A percentile compares a stretch with the other conserved stretches of the same genome.
Evolutionary conservation across 2,329 filamentous ascomycete species (phyloP).

Genomic region (Ciborinia camelliae): DNA sequence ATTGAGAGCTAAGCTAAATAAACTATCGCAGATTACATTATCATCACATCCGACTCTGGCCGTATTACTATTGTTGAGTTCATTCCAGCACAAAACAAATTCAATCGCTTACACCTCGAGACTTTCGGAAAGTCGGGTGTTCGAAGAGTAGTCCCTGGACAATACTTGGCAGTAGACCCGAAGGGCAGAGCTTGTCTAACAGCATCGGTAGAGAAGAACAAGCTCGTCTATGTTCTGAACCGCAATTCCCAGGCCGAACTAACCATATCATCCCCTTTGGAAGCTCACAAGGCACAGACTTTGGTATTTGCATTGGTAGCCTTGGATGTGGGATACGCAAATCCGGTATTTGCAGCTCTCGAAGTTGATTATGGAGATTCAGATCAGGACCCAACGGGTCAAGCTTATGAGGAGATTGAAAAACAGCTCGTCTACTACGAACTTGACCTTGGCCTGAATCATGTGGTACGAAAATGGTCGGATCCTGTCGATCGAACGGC

Average conservation of each 20-base stretch:
- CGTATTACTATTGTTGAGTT: slow-evolving; percentile 95
- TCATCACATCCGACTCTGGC: slow-evolving; percentile 92
- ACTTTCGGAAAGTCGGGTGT: slow-evolving; percentile 98
- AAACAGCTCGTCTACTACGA: slow-evolving; percentile 97
- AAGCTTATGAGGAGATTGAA: slow-evolving; percentile 76
- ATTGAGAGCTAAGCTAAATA: slow-evolving; percentile 32
- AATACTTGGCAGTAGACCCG: slow-evolving; percentile 93
- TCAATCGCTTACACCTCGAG: slow-evolving; percentile 87
- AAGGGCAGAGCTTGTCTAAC: slow-evolving; percentile 94
- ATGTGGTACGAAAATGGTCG: slow-evolving; percentile 95
- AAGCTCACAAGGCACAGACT: slow-evolving; percentile 90
- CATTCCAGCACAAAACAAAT: slow-evolving; percentile 77
- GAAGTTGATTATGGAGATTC: slow-evolving; percentile 91
- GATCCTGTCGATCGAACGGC: slow-evolving; percentile 89
- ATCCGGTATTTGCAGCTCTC: slow-evolving; percentile 91
- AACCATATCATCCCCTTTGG: slow-evolving; percentile 93
- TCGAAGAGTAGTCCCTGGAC: slow-evolving; percentile 86
- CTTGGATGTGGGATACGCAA: slow-evolving; percentile 93
- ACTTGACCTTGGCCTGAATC: slow-evolving; percentile 91
- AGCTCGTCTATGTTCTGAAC: slow-evolving; percentile 97
- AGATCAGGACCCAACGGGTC: slow-evolving; percentile 85
- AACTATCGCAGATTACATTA: slow-evolving; percentile 74
- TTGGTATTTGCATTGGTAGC: slow-evolving; percentile 85
- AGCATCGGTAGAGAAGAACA: slow-evolving; percentile 96
- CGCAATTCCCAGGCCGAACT: slow-evolving; percentile 91